Conservation (phyloP, 2,329 filamentous ascomycete genomes). For the Ascochyta viciae-villosae region DNA sequence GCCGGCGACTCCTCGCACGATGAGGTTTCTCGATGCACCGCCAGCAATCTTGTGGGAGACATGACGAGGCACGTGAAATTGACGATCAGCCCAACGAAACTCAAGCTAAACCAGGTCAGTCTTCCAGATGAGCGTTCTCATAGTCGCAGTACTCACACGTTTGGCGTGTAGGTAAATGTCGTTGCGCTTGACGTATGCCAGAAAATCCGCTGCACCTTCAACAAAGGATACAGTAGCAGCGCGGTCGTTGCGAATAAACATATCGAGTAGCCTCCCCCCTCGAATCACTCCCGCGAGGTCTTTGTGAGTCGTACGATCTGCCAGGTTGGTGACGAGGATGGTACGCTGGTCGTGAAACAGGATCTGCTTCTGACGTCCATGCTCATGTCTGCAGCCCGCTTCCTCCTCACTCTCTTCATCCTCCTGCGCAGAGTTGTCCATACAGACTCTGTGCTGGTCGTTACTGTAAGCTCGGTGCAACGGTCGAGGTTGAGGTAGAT, state of each 20-base stretch:
- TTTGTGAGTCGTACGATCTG: conserved; percentile 67
- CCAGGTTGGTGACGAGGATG: conserved; percentile 67
- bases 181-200: conserved; percentile 67
- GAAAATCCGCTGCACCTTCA: conserved; percentile 65
- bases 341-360: conserved; percentile 59
- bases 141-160: conserved; percentile 59
- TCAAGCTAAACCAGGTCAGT: conserved; percentile 61
- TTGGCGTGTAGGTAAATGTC: conserved; percentile 74
- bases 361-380: conserved; percentile 19
- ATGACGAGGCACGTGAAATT: conserved; percentile 70
- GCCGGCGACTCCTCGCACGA: conserved; percentile 66
- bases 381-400: conserved; percentile 9
- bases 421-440: conserved; percentile 25
- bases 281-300: conserved; percentile 71
- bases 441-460: conserved; percentile 25
- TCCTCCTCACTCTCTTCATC: conserved; percentile 35
- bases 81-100: conserved; percentile 73
- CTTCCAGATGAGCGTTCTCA: neutral
- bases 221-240: conserved; percentile 74
- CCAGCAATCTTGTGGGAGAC: conserved; percentile 68
- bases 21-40: conserved; percentile 76
- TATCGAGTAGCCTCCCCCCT: conserved; percentile 74
- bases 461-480: conserved; percentile 27
- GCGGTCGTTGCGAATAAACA: conserved; percentile 69
- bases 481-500: conserved; percentile 17